phyloP scores from a whole-genome alignment of 441 rosid genomes.

The Isatis lusitanica region DNA sequence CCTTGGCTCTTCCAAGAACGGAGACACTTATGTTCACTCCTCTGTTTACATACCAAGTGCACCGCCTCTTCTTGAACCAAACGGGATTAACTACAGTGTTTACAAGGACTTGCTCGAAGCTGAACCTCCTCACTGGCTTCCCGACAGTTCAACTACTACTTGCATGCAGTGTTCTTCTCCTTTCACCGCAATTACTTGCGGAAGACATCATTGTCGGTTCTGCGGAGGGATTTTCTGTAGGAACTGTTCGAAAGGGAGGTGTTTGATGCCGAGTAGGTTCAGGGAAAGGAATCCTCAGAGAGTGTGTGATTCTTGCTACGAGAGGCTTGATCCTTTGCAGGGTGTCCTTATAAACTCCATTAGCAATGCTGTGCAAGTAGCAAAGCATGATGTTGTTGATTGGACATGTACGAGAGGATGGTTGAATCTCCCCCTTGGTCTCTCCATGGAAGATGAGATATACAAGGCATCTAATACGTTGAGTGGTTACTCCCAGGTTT shows the following conservation, averaged over 20 bases:
- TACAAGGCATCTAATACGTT: slow-evolving; percentile 87
- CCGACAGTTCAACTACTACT: slow-evolving; percentile 72
- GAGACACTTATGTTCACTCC: slow-evolving; percentile 75
- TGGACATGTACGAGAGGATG: slow-evolving; percentile 96
- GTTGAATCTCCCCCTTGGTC: slow-evolving; percentile 91
- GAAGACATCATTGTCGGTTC: slow-evolving; percentile 96
- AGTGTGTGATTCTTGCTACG: slow-evolving; percentile 93
- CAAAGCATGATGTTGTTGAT: slow-evolving; percentile 92
- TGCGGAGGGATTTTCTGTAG: slow-evolving; percentile 96
- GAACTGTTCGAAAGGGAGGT: slow-evolving; percentile 76
- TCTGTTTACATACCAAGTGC: slow-evolving; percentile 97
- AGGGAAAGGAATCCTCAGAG: slow-evolving; percentile 91
- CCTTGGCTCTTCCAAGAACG: slow-evolving; percentile 71
- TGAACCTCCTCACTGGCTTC: slow-evolving; percentile 94
- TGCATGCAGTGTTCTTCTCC: slow-evolving; percentile 87
- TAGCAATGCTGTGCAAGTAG: slow-evolving; percentile 90
- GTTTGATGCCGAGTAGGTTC: slow-evolving; percentile 77
- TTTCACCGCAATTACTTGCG: slow-evolving; percentile 80
- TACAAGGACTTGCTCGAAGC: slow-evolving; percentile 66
- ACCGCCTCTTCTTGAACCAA: slow-evolving; percentile 81
- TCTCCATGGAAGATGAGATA: slow-evolving; percentile 94
- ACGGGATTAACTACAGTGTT: slow-evolving; percentile 51
- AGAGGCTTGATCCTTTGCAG: slow-evolving; percentile 93
- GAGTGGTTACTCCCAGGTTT: slow-evolving; percentile 78
- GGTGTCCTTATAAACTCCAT: slow-evolving; percentile 71